Percentiles rank a stretch among this genome's conserved stretches.
These are phyloP conservation scores for Ceratocystiopsis sp. DNA, from an alignment of 2,329 filamentous ascomycete genomes.

Conservation along the genomic window DNA sequence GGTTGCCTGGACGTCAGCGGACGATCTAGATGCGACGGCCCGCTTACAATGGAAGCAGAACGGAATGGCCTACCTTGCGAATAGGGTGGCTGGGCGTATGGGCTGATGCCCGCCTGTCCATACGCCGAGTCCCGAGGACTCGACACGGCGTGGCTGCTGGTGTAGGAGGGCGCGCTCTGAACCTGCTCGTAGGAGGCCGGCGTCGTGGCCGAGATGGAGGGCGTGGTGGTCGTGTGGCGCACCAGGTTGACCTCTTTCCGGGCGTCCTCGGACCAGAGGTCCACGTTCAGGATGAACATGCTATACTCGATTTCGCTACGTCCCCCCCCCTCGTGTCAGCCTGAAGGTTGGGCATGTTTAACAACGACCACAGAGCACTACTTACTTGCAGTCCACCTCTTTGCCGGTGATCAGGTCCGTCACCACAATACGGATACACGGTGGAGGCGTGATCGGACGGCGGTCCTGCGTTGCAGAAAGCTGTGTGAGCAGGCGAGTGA, in stretches of 20 bases:
- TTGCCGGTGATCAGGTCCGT: conserved; percentile 57
- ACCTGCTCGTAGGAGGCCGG: conserved; percentile 57
- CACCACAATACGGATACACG: conserved; percentile 73
- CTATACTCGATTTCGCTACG: conserved; percentile 39
- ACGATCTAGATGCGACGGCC: no score
- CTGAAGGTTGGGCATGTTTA: background rate
- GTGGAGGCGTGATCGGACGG: conserved; percentile 86
- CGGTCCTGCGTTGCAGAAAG: conserved; percentile 67
- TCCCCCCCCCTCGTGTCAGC: background rate
- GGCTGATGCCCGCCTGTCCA: conserved; percentile 11
- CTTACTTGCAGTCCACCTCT: conserved; percentile 72
- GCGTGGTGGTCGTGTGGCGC: conserved; percentile 45
- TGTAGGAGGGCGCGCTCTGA: conserved; percentile 17
- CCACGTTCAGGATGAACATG: conserved; percentile 44
- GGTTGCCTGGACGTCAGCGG: no score
- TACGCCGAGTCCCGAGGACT: conserved; percentile 19
- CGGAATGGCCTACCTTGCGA: conserved; percentile 10
- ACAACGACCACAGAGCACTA: background rate
- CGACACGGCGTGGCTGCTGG: conserved; percentile 21
- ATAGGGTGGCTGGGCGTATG: conserved; percentile 13
- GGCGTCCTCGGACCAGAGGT: conserved; percentile 50
- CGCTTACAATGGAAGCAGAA: no score
- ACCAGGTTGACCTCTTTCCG: conserved; percentile 49
- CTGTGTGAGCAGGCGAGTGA: background rate
- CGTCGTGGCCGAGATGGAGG: conserved; percentile 67